Evolutionary conservation across 495 filamentous ascomycete genomes (phyloP), one percentile per base, ranked within the genome.

Genomic region (Tuber umbilicatum): DNA sequence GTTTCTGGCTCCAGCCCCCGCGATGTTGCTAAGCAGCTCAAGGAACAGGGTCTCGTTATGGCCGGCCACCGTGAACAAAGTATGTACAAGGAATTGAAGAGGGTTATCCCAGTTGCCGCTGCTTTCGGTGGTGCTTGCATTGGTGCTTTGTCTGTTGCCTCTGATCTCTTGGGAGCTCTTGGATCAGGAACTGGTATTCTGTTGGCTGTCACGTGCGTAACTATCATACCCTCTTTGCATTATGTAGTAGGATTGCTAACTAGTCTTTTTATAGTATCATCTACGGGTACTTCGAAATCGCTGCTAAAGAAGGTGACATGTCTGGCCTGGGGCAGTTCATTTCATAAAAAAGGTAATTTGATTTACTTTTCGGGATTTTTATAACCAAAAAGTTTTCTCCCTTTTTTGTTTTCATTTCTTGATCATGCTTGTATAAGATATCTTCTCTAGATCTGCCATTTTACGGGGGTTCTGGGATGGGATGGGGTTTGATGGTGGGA

Each of bases 81-180:
- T 88, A 98, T 98, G 96, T 99, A 99, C 89, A 97, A 95, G 89
- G 96, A 99, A 84, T 88, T 99, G 73, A 99, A 99, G 91, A 90
- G 96, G 80, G 93, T 99, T 80, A 99, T 99, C 76, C 96, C 96
- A 74, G 97, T 94, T 68, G 96, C 96, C 73, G 96, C 96, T 77
- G 95, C 96, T 75, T 99, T 99, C 81, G 96, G 96, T 85, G 96
- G 96, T 86, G 96, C 96, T 76, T 97, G 94, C 88, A 99, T 99
- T 88, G 96, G 96, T 85, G 96, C 92, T 80, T 89, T 99, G 47
- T 97, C 94, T 43, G 94, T 99, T 82, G 90, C 91, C 79, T 96
- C 92, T 81, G 96, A 99, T 86, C 90, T 99, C 71, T 88, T 97
- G 84, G 96, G 96, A 82, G 96, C 96, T 81, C 89, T 99, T 73